Evolutionary conservation across 305 asterid genomes (phyloP).

Genomic region (Ajuga reptans): DNA sequence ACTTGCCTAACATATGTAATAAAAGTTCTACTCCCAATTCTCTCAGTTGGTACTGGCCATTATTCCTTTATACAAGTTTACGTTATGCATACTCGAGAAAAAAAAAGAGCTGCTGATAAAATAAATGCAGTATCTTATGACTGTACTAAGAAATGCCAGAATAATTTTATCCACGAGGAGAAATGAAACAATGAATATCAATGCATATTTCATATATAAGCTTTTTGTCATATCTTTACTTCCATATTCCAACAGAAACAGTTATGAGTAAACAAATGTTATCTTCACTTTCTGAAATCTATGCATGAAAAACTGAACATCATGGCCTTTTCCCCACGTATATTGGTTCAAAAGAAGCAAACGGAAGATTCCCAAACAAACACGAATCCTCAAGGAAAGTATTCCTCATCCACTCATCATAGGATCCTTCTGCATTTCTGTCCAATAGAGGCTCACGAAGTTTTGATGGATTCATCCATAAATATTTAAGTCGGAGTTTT

Average conservation of each 20-base stretch:
- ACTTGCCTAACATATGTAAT: background rate
- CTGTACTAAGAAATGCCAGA: background rate
- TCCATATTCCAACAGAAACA: background rate
- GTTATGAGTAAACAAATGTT: background rate
- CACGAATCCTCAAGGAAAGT: background rate
- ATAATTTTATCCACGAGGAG: background rate
- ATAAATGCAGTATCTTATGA: background rate
- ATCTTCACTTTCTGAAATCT: conserved; percentile 1
- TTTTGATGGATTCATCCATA: conserved; percentile 10
- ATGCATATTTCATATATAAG: background rate
- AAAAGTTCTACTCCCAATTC: background rate
- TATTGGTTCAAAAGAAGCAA: background rate
- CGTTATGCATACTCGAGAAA: background rate
- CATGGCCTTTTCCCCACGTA: background rate
- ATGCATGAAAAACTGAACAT: background rate
- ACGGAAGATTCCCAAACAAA: conserved; percentile 5
- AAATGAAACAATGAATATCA: background rate
- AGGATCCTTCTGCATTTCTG: conserved; percentile 2
- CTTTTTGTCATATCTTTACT: background rate
- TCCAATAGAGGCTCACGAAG: conserved; percentile 16
- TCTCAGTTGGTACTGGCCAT: background rate
- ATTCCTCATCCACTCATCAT: conserved; percentile 1
- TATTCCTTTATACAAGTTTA: background rate
- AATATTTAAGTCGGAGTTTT: conserved; percentile 11
- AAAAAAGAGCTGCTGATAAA: background rate